phyloP scores from a whole-genome alignment of 2,329 filamentous ascomycete genomes.

The Neurospora sp. region DNA sequence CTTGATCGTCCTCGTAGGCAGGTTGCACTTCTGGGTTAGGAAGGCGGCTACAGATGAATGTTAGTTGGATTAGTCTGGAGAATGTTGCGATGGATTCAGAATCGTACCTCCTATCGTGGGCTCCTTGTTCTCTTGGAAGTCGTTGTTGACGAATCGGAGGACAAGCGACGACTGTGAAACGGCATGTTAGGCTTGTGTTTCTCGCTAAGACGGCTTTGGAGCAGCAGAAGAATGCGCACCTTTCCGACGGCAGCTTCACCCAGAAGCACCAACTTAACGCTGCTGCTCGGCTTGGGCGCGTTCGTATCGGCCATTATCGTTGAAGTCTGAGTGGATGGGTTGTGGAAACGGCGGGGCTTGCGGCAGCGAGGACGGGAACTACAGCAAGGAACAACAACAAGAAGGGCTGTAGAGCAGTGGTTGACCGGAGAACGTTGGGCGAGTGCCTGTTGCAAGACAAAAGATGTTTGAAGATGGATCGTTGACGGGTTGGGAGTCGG shows the following conservation, averaged over 20 bases:
- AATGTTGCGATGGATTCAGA: background rate
- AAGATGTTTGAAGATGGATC: background rate
- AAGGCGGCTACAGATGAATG: constrained; percentile 65
- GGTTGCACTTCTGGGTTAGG: constrained; percentile 95
- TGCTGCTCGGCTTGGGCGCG: constrained; percentile 92
- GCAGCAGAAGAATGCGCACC: constrained; percentile 40
- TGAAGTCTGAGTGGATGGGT: background rate
- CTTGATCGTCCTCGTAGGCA: constrained; percentile 84
- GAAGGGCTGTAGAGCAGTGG: background rate
- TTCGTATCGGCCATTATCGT: constrained; percentile 58
- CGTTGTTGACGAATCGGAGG: constrained; percentile 97
- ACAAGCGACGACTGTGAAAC: constrained; percentile 77
- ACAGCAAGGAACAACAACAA: background rate
- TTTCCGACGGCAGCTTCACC: constrained; percentile 98
- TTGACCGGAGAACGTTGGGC: background rate
- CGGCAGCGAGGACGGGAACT: background rate
- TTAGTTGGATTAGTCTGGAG: background rate
- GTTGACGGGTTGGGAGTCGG: background rate
- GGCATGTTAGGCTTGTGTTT: constrained; percentile 11
- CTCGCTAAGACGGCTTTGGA: background rate
- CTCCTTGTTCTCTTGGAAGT: constrained; percentile 99
- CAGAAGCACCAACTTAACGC: constrained; percentile 96
- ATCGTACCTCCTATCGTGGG: constrained; percentile 89
- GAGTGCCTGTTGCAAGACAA: background rate
- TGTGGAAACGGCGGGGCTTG: background rate